phyloP scores from a whole-genome alignment of 139 green algal genomes.

The Ulvella scutata region DNA sequence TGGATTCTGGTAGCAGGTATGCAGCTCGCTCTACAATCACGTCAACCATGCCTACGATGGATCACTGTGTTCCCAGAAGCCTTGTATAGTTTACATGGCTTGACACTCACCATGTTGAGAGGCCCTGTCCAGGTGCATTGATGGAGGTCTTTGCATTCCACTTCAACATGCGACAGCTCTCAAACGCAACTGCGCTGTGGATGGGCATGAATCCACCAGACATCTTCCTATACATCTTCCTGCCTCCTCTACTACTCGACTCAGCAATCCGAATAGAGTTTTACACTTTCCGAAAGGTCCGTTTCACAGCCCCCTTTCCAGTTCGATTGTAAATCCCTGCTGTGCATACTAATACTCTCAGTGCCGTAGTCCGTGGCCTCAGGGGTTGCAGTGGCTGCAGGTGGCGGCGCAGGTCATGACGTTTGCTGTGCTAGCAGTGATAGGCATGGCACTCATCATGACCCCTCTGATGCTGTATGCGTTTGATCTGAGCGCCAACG shows the following conservation, averaged over 20 bases:
- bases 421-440: conserved; percentile 59
- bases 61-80: not conserved
- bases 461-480: conserved; percentile 66
- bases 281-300: conserved; percentile 72
- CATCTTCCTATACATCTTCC: conserved; percentile 78
- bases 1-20: conserved; percentile 14
- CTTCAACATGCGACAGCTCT: conserved; percentile 41
- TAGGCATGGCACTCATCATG: conserved; percentile 31
- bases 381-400: conserved; percentile 11
- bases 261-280: conserved; percentile 63
- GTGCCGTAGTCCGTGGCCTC: not conserved
- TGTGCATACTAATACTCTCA: not conserved
- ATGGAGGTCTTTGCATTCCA: conserved; percentile 28
- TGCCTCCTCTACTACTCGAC: conserved; percentile 59
- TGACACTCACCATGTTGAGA: too few species aligned
- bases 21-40: not conserved
- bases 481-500: conserved; percentile 26
- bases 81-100: too few species aligned
- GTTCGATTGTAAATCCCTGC: too few species aligned
- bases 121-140: conserved; percentile 20
- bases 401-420: conserved; percentile 37
- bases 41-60: not conserved
- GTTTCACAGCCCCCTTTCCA: too few species aligned
- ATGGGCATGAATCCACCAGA: conserved; percentile 54
- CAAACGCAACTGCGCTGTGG: conserved; percentile 63